Base-by-base conservation (phyloP, 139 green algal species). In the Parachlorella kessleri region DNA sequence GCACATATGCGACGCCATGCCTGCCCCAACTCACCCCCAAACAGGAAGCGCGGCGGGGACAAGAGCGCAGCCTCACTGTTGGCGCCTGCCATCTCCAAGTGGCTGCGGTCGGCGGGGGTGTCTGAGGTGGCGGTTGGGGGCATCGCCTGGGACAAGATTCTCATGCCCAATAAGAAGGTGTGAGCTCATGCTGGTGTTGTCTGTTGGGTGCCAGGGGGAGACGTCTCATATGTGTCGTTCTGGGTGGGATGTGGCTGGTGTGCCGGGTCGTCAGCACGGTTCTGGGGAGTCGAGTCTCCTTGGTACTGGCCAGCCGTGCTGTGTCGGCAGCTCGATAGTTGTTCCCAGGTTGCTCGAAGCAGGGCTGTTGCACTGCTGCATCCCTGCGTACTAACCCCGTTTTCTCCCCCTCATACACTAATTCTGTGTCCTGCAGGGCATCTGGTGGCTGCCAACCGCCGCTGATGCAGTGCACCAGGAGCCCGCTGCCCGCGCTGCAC, bases 91-190 rank as follows among this genome's bases (percentile, higher is more conserved):
- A 48, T 87, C 4, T 6, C 69, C 41, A 89, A 87, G 67, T 95
- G 89, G 90, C 76, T 96, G 40, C 83, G 81, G 66, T 54, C 65
- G 23, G 33, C 64, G 18, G 89, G 89, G 14, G 85, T 92, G 67
- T 83, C 79, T 23, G 84, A 88, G 53, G 85, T 96, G 39, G 81
- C 82, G 59, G 72, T 97, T 64, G 69, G 82, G 24, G 81, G 82
- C 53, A 84, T 96, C 28, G 79, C 87, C 30, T 97, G 93, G 88
- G 33, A 55, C 35, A 94, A 94, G 80, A 76, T 97, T 77, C 72
- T 91, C 54, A 68, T 48, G 18, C 75, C 79, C 1, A 66, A 89
- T 41, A 95, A 93, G 80, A 91, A 79, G 90, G 92, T 92, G n/a
- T n/a, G n/a, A n/a, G n/a, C n/a, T n/a, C n/a, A n/a, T n/a, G n/a